phyloP scores from a whole-genome alignment of 1,139 yeast species.

The Lodderomyces orthopsilosis region DNA sequence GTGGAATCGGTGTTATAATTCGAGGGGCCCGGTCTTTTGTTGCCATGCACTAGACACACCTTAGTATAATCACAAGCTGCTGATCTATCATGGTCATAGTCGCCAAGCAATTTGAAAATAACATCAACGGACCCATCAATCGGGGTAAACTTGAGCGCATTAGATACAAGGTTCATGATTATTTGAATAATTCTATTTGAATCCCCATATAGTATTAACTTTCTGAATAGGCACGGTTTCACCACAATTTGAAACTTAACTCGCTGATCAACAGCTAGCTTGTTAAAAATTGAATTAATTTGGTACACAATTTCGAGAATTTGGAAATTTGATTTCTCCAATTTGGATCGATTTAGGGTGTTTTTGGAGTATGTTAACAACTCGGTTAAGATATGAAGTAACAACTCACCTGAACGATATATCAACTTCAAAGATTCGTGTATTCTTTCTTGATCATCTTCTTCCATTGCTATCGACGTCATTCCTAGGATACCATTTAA shows the following conservation, averaged over 20 bases:
- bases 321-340: constrained; percentile 77
- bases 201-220: constrained; percentile 76
- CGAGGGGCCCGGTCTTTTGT: constrained; percentile 6
- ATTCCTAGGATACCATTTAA: constrained; percentile 93
- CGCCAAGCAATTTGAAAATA: constrained; percentile 62
- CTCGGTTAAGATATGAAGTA: constrained; percentile 85
- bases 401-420: constrained; percentile 81
- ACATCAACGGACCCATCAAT: constrained; percentile 80
- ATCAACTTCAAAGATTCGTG: constrained; percentile 70
- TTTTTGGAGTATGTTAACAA: constrained; percentile 85
- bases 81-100: constrained; percentile 54
- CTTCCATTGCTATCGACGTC: constrained; percentile 93
- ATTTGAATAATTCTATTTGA: constrained; percentile 84
- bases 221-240: constrained; percentile 58
- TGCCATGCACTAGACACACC: constrained; percentile 25
- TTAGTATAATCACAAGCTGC: constrained; percentile 28
- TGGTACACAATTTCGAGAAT: constrained; percentile 78
- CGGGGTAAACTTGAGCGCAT: constrained; percentile 77
- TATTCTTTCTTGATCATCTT: constrained; percentile 61
- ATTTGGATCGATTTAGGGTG: constrained; percentile 79
- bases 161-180: constrained; percentile 82
- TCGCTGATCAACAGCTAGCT: constrained; percentile 74
- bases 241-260: constrained; percentile 59
- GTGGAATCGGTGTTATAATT: constrained; percentile 3
- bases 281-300: constrained; percentile 81